Percentiles rank a stretch among this genome's conserved stretches.
Conservation (phyloP, 306 rosid genomes). For the Lablab purpureus region DNA sequence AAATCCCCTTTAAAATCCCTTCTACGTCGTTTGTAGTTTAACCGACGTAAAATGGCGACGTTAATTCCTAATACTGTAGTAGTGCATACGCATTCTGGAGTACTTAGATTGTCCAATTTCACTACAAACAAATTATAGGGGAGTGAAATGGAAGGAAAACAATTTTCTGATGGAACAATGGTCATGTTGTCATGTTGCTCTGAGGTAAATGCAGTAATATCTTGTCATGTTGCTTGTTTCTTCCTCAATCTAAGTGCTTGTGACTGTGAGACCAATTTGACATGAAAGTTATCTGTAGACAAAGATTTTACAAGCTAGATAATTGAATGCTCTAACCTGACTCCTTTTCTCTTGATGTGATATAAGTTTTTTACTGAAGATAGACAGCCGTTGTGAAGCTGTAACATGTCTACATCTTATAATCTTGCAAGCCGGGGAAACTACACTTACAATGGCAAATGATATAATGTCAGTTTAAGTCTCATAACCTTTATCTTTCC, state of each 20-base stretch:
- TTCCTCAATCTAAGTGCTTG: neutral
- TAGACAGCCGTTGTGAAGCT: neutral
- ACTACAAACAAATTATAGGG: slow-evolving; percentile 36
- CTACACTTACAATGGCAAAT: neutral
- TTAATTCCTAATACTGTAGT: too few species aligned
- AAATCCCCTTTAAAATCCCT: too few species aligned
- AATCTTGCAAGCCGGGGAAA: neutral
- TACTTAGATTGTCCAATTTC: slow-evolving; percentile 37
- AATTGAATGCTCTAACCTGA: neutral
- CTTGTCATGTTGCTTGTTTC: neutral
- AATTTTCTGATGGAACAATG: slow-evolving; percentile 32
- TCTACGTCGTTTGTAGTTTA: too few species aligned
- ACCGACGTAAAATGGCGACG: too few species aligned
- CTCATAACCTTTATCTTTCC: neutral
- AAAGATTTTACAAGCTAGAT: slow-evolving; percentile 24
- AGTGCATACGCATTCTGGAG: slow-evolving; percentile 48
- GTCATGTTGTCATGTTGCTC: too few species aligned
- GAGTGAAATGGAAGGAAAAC: slow-evolving; percentile 37
- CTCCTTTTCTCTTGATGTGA: neutral
- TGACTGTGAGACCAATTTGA: slow-evolving; percentile 15
- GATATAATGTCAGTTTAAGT: neutral
- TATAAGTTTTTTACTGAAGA: neutral
- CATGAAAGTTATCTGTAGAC: neutral
- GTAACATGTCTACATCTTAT: neutral
- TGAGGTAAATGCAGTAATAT: slow-evolving; percentile 45